phyloP scores from a whole-genome alignment of 805 yeast genomes.

The Myxozyma neotropica region DNA sequence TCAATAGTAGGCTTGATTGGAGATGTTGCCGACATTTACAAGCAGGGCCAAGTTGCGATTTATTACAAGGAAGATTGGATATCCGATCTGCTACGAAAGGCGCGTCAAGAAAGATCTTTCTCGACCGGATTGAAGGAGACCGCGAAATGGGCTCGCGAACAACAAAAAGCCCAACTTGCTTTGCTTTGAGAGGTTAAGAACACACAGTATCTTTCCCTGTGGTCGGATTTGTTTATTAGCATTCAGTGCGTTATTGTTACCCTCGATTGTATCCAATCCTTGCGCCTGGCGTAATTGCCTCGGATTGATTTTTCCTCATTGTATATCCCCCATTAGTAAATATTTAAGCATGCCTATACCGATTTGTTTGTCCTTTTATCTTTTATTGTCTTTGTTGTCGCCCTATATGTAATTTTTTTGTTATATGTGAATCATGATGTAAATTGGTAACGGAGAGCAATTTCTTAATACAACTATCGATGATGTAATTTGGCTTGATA shows the following conservation, averaged over 20 bases:
- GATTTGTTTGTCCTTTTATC: too few species aligned
- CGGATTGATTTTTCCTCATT: not conserved
- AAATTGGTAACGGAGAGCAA: too few species aligned
- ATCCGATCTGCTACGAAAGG: constrained; percentile 69
- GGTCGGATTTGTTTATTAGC: not conserved
- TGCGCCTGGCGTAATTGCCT: not conserved
- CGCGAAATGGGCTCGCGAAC: constrained; percentile 98
- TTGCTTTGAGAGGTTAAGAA: constrained; percentile 32
- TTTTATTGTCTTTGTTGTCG: not conserved
- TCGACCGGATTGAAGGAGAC: constrained; percentile 75
- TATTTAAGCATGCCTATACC: not conserved
- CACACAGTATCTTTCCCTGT: not conserved
- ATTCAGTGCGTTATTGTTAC: not conserved
- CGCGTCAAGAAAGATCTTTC: constrained; percentile 64
- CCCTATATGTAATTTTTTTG: too few species aligned
- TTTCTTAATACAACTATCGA: too few species aligned
- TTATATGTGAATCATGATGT: too few species aligned
- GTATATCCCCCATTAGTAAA: constrained; percentile 3
- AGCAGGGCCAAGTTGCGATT: constrained; percentile 70
- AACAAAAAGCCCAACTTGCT: constrained; percentile 49
- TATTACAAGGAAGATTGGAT: constrained; percentile 78
- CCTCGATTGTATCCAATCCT: too few species aligned
- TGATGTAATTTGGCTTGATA: too few species aligned
- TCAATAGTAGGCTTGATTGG: constrained; percentile 90
- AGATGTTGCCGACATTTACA: constrained; percentile 85